A percentile compares a stretch with the other conserved stretches of the same genome.
Evolutionary conservation across 345 rosid species (phyloP).

Genomic region (Murraya koenigii): DNA sequence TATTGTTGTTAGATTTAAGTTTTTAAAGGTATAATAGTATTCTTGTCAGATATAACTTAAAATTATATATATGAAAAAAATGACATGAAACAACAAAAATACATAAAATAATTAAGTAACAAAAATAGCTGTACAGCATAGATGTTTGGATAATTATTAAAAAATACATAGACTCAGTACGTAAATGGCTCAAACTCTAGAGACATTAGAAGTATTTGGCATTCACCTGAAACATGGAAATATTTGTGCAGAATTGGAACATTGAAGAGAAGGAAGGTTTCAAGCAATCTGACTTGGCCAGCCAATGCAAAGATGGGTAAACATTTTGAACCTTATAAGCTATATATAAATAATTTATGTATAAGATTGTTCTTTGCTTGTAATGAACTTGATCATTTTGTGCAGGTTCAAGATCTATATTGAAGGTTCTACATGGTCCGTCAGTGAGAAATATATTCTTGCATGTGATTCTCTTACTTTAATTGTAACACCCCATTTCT

Average conservation of each 20-base stretch:
- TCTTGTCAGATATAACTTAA: too few relatives aligned
- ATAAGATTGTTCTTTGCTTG: not conserved
- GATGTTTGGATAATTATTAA: too few relatives aligned
- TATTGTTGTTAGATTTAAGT: too few relatives aligned
- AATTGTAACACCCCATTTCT: conserved; percentile 53
- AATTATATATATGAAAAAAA: too few relatives aligned
- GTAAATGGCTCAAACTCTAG: too few relatives aligned
- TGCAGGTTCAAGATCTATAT: conserved; percentile 73
- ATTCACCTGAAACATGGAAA: not conserved
- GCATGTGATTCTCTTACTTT: conserved; percentile 73
- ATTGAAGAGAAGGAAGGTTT: conserved; percentile 60
- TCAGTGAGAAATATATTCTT: conserved; percentile 78
- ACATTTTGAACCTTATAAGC: not conserved
- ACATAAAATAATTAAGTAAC: too few relatives aligned
- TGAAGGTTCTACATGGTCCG: conserved; percentile 86
- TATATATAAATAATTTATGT: not conserved
- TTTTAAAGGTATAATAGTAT: too few relatives aligned
- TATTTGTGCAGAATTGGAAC: conserved; percentile 61
- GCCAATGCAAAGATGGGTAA: conserved; percentile 78
- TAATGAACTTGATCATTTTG: not conserved
- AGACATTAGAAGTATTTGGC: too few relatives aligned
- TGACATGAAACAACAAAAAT: too few relatives aligned
- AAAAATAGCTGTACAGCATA: too few relatives aligned
- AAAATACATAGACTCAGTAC: too few relatives aligned
- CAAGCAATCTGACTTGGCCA: conserved; percentile 69